Evolutionary conservation across 148 eudicot genomes (phyloP).

Genomic region (Silene latifolia): DNA sequence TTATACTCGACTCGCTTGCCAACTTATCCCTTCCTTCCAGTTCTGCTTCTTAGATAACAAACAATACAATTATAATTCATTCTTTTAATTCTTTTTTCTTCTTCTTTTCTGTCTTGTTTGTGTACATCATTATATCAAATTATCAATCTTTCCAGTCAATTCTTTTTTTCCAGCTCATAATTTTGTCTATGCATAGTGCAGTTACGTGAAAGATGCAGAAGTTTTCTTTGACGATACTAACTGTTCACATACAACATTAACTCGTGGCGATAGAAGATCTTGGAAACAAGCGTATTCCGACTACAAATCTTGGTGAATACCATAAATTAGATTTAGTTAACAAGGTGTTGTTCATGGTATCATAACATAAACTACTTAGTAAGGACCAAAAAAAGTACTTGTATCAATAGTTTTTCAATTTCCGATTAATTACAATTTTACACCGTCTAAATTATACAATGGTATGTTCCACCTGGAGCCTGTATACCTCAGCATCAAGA

Average conservation of each 20-base stretch:
- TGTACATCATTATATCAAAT: background rate
- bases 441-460: slow-evolving; percentile 24
- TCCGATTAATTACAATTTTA: slow-evolving; percentile 26
- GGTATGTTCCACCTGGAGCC: slow-evolving; percentile 16
- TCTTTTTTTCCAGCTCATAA: background rate
- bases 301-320: no score
- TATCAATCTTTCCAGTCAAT: background rate
- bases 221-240: no score
- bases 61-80: slow-evolving; percentile 9
- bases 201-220: no score
- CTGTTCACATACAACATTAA: no score
- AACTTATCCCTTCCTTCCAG: slow-evolving; percentile 19
- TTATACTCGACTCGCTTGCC: slow-evolving; percentile 34
- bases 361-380: no score
- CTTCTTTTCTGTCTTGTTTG: background rate
- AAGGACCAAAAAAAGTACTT: no score
- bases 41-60: slow-evolving; percentile 12
- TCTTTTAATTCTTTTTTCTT: slow-evolving; percentile 16
- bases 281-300: no score
- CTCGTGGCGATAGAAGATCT: no score
- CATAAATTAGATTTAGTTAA: no score
- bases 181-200: background rate
- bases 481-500: slow-evolving; percentile 17
- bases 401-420: background rate
- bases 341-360: no score